Base-by-base conservation (phyloP, 495 filamentous ascomycete species). In the Apiosordaria backusii region DNA sequence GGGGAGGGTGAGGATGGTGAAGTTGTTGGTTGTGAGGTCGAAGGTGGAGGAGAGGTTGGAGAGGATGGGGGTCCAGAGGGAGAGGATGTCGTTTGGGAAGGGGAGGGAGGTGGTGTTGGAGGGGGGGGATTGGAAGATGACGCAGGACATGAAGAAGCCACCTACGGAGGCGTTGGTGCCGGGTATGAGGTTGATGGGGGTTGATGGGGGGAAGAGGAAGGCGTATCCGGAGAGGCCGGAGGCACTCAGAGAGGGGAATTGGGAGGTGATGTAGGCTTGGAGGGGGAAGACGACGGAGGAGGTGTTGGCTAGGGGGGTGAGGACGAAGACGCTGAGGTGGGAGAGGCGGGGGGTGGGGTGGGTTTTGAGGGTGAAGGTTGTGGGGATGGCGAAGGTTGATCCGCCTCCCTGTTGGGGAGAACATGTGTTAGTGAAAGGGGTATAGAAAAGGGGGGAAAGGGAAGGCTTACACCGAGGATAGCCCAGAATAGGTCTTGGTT, bases 401-500 rank as follows among this genome's bases (percentile, higher is more conserved):
- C 82, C 86, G 18, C 87, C 88, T 18, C 88, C 88, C 80, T 83
- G 18, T 13, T 19, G 10, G 18, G 52, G 52, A 19, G 21, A 15
- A 18, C 10, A 25, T 60, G 1, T 3, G 57, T 66, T 27, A 64
- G 63, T n/a, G 65, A 7, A 21, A 16, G 16, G 15, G 19, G 7
- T n/a, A 6, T 0, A 62, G 27, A 18, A 61, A 60, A 21, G 26
- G 7, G 27, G 19, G 15, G 24, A 23, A 55, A 25, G 19, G 1
- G 54, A 4, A 50, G 1, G 71, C 80, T 75, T 69, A 84, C 80
- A 1, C 88, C 89, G 40, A 83, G 79, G 50, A 90, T 78, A 9
- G 89, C 89, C 87, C 86, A 90, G 73, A 87, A 90, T 6, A 91
- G 70, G 71, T 90, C 88, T 0, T 75, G 58, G 65, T 89, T 81